phyloP scores from a whole-genome alignment of 495 filamentous ascomycete genomes.

The Mytilinidion resinicola region DNA sequence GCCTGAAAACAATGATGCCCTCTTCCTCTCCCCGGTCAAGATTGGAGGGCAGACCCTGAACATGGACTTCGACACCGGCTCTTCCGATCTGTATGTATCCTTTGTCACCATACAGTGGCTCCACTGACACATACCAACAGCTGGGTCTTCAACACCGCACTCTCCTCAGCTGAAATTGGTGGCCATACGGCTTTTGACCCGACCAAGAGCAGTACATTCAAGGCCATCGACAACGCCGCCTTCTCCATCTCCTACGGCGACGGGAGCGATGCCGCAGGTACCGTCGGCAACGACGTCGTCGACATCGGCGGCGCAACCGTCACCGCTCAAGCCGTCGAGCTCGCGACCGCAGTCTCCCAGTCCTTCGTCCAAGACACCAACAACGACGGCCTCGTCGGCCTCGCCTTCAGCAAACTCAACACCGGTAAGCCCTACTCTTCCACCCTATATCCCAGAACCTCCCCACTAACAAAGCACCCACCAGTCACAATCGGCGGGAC shows the following conservation, averaged over 20 bases:
- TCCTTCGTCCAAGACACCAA: slow-evolving; percentile 56
- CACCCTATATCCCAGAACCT: background rate
- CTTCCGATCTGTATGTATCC: slow-evolving; percentile 63
- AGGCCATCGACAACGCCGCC: slow-evolving; percentile 39
- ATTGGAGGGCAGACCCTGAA: slow-evolving; percentile 69
- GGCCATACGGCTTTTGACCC: slow-evolving; percentile 61
- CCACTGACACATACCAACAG: slow-evolving; percentile 27
- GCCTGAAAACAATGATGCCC: slow-evolving; percentile 55
- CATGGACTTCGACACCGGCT: slow-evolving; percentile 80
- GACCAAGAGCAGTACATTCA: slow-evolving; percentile 50
- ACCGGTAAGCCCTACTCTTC: slow-evolving; percentile 21
- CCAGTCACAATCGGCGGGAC: slow-evolving; percentile 50
- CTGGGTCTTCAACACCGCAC: slow-evolving; percentile 71
- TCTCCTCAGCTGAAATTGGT: slow-evolving; percentile 39
- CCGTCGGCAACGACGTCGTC: slow-evolving; percentile 66
- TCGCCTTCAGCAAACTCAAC: slow-evolving; percentile 71
- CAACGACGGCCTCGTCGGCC: slow-evolving; percentile 69
- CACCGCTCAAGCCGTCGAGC: slow-evolving; percentile 60
- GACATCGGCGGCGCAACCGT: slow-evolving; percentile 67
- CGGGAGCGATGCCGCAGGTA: slow-evolving; percentile 57
- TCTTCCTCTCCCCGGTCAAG: slow-evolving; percentile 64
- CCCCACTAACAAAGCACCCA: background rate
- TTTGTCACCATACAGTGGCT: background rate
- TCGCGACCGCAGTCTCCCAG: slow-evolving; percentile 57
- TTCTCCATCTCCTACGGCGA: slow-evolving; percentile 76